Evolutionary conservation across 352 stramenopile species (phyloP).

Genomic region (Globisporangium paddicum): DNA sequence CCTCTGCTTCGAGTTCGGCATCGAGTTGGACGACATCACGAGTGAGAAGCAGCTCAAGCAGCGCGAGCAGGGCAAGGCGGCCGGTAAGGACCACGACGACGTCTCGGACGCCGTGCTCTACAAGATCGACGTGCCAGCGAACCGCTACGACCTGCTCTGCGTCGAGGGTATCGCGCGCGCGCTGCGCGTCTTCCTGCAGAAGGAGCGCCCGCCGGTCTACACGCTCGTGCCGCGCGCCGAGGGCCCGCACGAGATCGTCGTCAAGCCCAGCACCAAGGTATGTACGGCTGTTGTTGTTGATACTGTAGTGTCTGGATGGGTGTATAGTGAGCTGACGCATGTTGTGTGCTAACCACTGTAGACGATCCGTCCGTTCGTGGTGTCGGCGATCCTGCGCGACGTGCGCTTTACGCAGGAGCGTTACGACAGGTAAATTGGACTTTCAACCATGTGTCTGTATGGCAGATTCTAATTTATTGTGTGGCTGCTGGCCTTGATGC

Average conservation of each 20-base stretch:
- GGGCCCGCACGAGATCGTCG: conserved; percentile 79
- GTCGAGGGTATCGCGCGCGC: conserved; percentile 97
- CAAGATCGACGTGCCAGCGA: conserved; percentile 99
- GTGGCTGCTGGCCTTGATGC: not conserved
- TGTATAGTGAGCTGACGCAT: not conserved
- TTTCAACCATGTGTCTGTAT: not conserved
- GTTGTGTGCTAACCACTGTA: conserved; percentile 16
- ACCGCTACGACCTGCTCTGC: conserved; percentile 99
- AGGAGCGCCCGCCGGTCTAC: conserved; percentile 90
- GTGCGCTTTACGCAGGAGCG: conserved; percentile 94
- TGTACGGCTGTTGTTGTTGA: not conserved
- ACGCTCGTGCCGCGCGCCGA: conserved; percentile 50
- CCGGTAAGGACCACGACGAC: conserved; percentile 51
- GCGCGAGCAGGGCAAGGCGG: conserved; percentile 57
- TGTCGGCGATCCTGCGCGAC: conserved; percentile 96
- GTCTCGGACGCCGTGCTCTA: conserved; percentile 94
- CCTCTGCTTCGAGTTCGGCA: conserved; percentile 99
- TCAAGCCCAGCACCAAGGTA: conserved; percentile 86
- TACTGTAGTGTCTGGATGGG: no score
- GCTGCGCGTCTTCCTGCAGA: conserved; percentile 96
- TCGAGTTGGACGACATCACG: conserved; percentile 95
- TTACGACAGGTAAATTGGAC: conserved; percentile 84
- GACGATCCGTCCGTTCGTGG: conserved; percentile 95
- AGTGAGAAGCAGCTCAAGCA: conserved; percentile 85
- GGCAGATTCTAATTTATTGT: not conserved